Evolutionary conservation across 805 yeast species (phyloP).

Genomic region (Candida nemodendra): DNA sequence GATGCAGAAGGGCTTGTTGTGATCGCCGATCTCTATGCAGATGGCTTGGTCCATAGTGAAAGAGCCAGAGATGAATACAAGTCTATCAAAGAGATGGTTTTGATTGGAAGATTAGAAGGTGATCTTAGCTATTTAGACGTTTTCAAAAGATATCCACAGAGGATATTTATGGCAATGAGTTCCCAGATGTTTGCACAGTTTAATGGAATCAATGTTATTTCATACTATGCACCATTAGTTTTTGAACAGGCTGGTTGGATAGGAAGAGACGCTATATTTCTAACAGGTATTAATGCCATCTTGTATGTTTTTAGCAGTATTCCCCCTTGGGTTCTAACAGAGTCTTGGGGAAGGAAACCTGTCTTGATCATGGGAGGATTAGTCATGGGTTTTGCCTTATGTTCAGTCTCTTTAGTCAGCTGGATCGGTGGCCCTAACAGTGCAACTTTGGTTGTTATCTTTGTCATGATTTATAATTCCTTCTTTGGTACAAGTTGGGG

Average conservation of each 20-base stretch:
- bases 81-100: conserved; percentile 76
- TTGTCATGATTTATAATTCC: conserved; percentile 78
- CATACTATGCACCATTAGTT: conserved; percentile 90
- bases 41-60: conserved; percentile 70
- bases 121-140: conserved; percentile 72
- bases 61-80: conserved; percentile 71
- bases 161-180: conserved; percentile 85
- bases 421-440: conserved; percentile 48
- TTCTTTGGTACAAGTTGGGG: conserved; percentile 93
- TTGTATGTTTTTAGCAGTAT: conserved; percentile 61
- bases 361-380: conserved; percentile 75
- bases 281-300: conserved; percentile 80
- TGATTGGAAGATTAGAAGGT: conserved; percentile 77
- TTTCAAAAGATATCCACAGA: conserved; percentile 69
- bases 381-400: conserved; percentile 72
- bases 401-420: conserved; percentile 61
- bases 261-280: conserved; percentile 81
- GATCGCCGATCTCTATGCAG: conserved; percentile 77
- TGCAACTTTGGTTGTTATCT: conserved; percentile 67
- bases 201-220: conserved; percentile 89
- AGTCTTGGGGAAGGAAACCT: conserved; percentile 90
- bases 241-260: conserved; percentile 95
- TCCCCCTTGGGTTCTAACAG: conserved; percentile 91
- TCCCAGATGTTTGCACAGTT: conserved; percentile 91
- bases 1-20: conserved; percentile 84